These are phyloP conservation scores for Senna siamea DNA, from an alignment of 306 rosid genomes.

Conservation along the genomic window DNA sequence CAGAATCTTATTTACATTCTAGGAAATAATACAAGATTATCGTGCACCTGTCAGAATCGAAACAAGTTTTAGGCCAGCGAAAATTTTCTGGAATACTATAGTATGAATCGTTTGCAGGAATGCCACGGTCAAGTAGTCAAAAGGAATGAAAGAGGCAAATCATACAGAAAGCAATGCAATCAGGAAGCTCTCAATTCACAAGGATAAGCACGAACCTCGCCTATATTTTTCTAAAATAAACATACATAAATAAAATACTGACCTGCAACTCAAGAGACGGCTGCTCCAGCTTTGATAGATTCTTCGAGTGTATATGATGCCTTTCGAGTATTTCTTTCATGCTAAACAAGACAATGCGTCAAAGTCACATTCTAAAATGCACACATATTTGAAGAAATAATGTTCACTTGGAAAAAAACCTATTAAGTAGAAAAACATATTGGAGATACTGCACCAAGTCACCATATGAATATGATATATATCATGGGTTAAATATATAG, in stretches of 20 bases:
- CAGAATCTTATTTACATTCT: not conserved
- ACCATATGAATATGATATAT: no score
- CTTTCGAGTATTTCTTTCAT: slow-evolving; percentile 81
- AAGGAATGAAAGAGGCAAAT: no score
- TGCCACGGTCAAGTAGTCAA: not conserved
- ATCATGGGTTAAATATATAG: not conserved
- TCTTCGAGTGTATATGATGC: slow-evolving; percentile 80
- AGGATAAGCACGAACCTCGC: no score
- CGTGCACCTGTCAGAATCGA: not conserved
- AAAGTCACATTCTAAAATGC: slow-evolving; percentile 23
- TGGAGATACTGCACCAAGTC: not conserved
- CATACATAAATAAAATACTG: not conserved
- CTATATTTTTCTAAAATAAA: no score
- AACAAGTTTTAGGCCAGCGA: not conserved
- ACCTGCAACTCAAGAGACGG: slow-evolving; percentile 97
- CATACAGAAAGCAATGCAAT: no score
- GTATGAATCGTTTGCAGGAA: not conserved
- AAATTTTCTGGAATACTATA: not conserved
- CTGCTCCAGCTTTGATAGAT: slow-evolving; percentile 65
- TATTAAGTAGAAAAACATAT: not conserved
- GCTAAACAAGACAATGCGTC: slow-evolving; percentile 50
- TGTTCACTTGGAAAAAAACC: not conserved
- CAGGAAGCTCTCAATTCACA: no score
- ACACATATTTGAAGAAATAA: not conserved
- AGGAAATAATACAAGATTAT: not conserved